Conservation (phyloP, 1,139 yeast genomes). For the Kodamaea ohmeri region DNA sequence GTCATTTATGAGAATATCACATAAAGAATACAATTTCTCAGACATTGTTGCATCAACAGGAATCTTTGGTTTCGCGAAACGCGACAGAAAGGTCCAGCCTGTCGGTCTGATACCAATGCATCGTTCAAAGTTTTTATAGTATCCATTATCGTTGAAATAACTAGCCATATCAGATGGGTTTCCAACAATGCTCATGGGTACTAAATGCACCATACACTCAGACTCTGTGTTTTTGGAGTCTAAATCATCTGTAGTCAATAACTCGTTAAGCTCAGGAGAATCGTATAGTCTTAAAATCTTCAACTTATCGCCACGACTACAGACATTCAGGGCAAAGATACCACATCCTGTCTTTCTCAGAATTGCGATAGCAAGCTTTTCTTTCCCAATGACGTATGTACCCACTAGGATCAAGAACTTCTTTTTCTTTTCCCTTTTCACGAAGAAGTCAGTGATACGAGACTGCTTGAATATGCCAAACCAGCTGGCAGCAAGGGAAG, state of each 20-base stretch:
- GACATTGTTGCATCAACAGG: conserved; percentile 10
- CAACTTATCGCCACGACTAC: conserved; percentile 48
- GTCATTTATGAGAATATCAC: conserved; percentile 18
- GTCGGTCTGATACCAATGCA: conserved; percentile 75
- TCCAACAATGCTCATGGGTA: conserved; percentile 55
- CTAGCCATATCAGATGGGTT: conserved; percentile 36
- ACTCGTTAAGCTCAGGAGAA: conserved; percentile 31
- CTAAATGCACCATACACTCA: conserved; percentile 67
- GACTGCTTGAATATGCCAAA: conserved; percentile 39
- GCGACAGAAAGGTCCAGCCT: conserved; percentile 70
- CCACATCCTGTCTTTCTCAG: conserved; percentile 54
- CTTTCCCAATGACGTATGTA: conserved; percentile 90
- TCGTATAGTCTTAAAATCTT: conserved; percentile 37
- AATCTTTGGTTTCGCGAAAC: conserved; percentile 9
- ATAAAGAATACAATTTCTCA: conserved; percentile 11
- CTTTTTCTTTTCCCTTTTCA: conserved; percentile 25
- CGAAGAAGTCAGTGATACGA: conserved; percentile 46
- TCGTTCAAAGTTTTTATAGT: conserved; percentile 47
- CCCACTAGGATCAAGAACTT: conserved; percentile 72
- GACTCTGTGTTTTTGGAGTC: conserved; percentile 29
- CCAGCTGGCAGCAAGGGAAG: conserved; percentile 32
- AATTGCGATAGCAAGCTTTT: conserved; percentile 68
- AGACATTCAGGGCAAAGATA: conserved; percentile 49
- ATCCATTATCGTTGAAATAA: conserved; percentile 51
- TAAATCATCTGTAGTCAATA: conserved; percentile 24